These are phyloP conservation scores for Cladosporium sp. DNA, from an alignment of 2,329 filamentous ascomycete species.

Conservation along the genomic window DNA sequence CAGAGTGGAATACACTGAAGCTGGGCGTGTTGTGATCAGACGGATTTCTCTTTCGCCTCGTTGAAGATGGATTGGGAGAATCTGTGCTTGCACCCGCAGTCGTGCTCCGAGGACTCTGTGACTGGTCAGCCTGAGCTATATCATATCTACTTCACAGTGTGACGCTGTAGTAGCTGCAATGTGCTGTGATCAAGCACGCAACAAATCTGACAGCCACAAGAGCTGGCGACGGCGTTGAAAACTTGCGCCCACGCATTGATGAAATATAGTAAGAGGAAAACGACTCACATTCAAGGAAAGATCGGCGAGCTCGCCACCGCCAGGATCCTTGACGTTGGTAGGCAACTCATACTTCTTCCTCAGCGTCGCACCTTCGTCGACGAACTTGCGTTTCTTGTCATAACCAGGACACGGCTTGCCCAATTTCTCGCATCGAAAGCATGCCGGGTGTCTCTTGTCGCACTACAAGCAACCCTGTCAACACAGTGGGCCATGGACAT, in stretches of 20 bases:
- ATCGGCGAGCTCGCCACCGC: conserved; percentile 8
- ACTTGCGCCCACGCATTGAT: too few species aligned
- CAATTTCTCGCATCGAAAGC: conserved; percentile 31
- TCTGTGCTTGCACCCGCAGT: conserved; percentile 2
- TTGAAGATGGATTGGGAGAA: neutral
- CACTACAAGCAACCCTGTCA: conserved; percentile 18
- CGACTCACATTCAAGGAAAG: conserved; percentile 8
- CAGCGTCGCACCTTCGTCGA: conserved; percentile 30
- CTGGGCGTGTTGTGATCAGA: conserved; percentile 7
- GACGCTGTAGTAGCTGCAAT: neutral
- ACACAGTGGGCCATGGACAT: neutral
- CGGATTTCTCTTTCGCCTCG: neutral
- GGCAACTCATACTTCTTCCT: conserved; percentile 27
- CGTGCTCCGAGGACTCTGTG: conserved; percentile 8
- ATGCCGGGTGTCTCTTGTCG: conserved; percentile 30
- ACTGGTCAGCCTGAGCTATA: neutral
- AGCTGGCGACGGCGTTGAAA: neutral
- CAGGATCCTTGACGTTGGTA: neutral
- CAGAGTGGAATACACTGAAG: conserved; percentile 2
- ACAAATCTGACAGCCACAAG: neutral
- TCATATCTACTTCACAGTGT: too few species aligned
- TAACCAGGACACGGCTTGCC: conserved; percentile 33
- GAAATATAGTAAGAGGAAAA: neutral
- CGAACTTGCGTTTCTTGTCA: conserved; percentile 34
- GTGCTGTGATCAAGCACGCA: neutral